Conservation (phyloP, 192 early-diverging fungal genomes). For the Dimargaris xerosporica region DNA sequence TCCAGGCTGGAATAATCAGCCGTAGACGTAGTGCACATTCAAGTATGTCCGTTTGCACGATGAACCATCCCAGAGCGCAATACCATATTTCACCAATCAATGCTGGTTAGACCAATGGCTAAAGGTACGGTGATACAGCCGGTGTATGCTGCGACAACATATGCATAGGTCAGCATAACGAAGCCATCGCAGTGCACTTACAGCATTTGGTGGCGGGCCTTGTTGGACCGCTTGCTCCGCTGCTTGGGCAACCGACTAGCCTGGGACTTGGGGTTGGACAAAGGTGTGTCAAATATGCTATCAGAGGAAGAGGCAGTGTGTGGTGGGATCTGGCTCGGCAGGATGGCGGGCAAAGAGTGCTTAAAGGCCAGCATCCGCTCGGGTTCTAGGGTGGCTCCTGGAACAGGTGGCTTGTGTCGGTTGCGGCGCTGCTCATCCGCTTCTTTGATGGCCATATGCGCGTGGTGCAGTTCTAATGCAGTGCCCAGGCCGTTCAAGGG, state of each 20-base stretch:
- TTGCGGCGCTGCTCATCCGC: too few relatives aligned
- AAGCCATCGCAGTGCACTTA: neutral
- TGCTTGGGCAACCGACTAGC: too few relatives aligned
- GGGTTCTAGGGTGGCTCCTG: neutral
- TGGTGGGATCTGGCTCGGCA: neutral
- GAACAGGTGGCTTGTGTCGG: too few relatives aligned
- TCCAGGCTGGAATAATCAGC: neutral
- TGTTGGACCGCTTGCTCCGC: neutral
- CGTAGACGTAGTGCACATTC: neutral
- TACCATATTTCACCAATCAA: neutral
- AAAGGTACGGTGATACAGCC: neutral
- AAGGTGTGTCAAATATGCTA: neutral
- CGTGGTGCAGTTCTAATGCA: too few relatives aligned
- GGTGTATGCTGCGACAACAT: neutral
- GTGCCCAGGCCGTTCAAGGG: too few relatives aligned
- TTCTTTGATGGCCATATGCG: too few relatives aligned
- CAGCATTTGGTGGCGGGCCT: constrained; percentile 1
- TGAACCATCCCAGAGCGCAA: neutral
- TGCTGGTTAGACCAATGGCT: neutral
- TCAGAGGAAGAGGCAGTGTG: neutral
- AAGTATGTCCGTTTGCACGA: neutral
- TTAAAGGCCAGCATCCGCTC: neutral
- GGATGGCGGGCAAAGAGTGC: neutral
- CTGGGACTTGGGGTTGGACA: neutral
- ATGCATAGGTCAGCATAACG: neutral